Conservation (phyloP, 1,139 yeast species). For the Hansenula lynferdii region DNA sequence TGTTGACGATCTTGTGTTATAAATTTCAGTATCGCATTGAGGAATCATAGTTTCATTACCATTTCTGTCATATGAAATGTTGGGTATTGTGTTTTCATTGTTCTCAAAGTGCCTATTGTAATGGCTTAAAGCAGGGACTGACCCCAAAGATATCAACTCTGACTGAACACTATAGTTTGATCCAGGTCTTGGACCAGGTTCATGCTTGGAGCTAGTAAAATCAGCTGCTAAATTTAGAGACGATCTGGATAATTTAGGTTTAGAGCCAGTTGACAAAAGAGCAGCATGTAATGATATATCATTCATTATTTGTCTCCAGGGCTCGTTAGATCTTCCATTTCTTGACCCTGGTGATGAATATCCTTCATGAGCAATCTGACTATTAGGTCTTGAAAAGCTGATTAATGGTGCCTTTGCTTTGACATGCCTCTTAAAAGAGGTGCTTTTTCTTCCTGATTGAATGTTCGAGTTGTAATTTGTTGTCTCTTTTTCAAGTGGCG, state of each 20-base stretch:
- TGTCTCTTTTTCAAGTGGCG: slow-evolving; percentile 2
- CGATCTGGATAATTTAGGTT: slow-evolving; percentile 21
- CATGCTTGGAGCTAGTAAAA: slow-evolving; percentile 27
- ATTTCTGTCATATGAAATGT: not conserved
- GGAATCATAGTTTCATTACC: not conserved
- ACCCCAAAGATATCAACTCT: slow-evolving; percentile 6
- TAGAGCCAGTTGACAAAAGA: slow-evolving; percentile 40
- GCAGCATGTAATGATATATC: slow-evolving; percentile 50
- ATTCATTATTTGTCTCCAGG: slow-evolving; percentile 40
- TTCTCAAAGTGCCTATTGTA: not conserved
- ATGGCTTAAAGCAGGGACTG: slow-evolving; percentile 1
- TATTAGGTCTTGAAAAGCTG: slow-evolving; percentile 12
- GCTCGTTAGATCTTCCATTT: slow-evolving; percentile 8
- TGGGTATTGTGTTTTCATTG: slow-evolving; percentile 24
- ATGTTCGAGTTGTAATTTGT: not conserved
- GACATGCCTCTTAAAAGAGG: not conserved
- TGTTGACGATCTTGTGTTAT: not conserved
- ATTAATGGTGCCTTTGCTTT: not conserved
- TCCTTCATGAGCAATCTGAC: slow-evolving; percentile 4
- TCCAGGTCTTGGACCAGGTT: not conserved
- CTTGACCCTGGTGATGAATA: not conserved
- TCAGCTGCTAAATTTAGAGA: slow-evolving; percentile 28
- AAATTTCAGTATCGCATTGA: not conserved
- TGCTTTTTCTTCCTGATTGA: not conserved
- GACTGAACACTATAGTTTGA: slow-evolving; percentile 1